Conservation (phyloP, 805 yeast species). For the Sporopachydermia lactativora region DNA sequence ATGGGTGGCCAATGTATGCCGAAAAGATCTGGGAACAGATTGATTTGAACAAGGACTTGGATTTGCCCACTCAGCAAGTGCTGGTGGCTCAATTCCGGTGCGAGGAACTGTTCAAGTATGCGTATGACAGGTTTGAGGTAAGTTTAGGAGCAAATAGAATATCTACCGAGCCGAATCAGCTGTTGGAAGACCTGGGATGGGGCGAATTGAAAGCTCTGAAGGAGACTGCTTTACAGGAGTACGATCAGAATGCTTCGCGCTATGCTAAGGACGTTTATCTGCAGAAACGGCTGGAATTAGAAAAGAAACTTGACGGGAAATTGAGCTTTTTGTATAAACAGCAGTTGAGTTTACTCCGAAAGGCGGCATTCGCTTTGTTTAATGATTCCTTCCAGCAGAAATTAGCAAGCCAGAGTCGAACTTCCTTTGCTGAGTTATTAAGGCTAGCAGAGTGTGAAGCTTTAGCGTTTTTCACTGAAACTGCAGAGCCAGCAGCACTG, state of each 20-base stretch:
- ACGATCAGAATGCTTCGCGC: constrained; percentile 63
- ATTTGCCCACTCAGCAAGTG: constrained; percentile 92
- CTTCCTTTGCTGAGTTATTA: constrained; percentile 17
- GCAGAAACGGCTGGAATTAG: constrained; percentile 41
- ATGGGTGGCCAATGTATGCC: constrained; percentile 92
- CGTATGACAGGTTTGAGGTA: constrained; percentile 30
- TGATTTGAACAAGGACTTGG: constrained; percentile 84
- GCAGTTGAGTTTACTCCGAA: constrained; percentile 25
- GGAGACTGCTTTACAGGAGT: constrained; percentile 31
- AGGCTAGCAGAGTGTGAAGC: constrained; percentile 12
- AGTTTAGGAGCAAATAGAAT: constrained; percentile 20
- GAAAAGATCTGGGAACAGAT: constrained; percentile 90
- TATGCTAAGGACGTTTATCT: constrained; percentile 55
- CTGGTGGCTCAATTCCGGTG: constrained; percentile 90
- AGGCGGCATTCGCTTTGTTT: constrained; percentile 20
- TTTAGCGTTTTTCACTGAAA: constrained; percentile 15
- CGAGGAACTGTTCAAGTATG: constrained; percentile 62
- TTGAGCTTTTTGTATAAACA: constrained; percentile 29
- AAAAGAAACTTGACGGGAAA: constrained; percentile 31
- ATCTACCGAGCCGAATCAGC: constrained; percentile 2
- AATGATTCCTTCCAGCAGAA: constrained; percentile 4
- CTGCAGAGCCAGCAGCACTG: constrained; percentile 22
- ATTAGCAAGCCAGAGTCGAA: constrained; percentile 6
- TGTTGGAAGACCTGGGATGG: constrained; percentile 24
- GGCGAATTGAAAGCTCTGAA: constrained; percentile 29